These are phyloP conservation scores for Wolfiporia cocos DNA, from an alignment of 1,284 basidiomycete genomes.

Conservation along the genomic window DNA sequence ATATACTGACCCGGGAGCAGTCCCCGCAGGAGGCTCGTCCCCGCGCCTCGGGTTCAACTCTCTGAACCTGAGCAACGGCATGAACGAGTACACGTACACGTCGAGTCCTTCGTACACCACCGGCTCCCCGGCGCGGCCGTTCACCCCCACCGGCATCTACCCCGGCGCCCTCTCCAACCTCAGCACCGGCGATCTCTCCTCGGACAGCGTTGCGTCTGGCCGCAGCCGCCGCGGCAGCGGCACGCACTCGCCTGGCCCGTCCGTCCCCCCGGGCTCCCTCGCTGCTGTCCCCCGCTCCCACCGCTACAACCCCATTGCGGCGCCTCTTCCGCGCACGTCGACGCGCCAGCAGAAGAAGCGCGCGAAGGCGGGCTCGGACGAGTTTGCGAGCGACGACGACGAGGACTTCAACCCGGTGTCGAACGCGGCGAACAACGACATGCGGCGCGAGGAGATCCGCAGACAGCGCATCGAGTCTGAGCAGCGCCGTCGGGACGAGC, in stretches of 20 bases:
- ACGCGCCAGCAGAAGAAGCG: slow-evolving; percentile 33
- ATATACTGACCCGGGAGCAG: slow-evolving; percentile 30
- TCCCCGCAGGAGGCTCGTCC: slow-evolving; percentile 39
- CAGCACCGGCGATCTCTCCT: slow-evolving; percentile 62
- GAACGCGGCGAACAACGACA: slow-evolving; percentile 36
- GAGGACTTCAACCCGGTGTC: slow-evolving; percentile 52
- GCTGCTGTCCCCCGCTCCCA: slow-evolving; percentile 63
- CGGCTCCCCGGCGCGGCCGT: slow-evolving; percentile 56
- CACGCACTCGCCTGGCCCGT: slow-evolving; percentile 53
- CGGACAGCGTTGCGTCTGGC: slow-evolving; percentile 58
- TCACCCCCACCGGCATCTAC: slow-evolving; percentile 64
- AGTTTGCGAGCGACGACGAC: slow-evolving; percentile 55
- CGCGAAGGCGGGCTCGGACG: slow-evolving; percentile 54
- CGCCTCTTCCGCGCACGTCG: slow-evolving; percentile 33
- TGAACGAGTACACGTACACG: slow-evolving; percentile 64
- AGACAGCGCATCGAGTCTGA: slow-evolving; percentile 83
- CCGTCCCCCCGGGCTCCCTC: slow-evolving; percentile 50
- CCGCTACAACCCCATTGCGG: slow-evolving; percentile 69
- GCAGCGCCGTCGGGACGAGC: slow-evolving; percentile 82
- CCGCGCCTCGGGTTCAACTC: slow-evolving; percentile 56
- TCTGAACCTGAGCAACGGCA: slow-evolving; percentile 48
- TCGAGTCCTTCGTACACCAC: slow-evolving; percentile 42
- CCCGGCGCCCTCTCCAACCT: slow-evolving; percentile 66
- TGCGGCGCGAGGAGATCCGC: slow-evolving; percentile 78
- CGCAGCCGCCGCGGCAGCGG: slow-evolving; percentile 62